phyloP scores from a whole-genome alignment of 2,329 filamentous ascomycete species.

The Penicillium sp. region DNA sequence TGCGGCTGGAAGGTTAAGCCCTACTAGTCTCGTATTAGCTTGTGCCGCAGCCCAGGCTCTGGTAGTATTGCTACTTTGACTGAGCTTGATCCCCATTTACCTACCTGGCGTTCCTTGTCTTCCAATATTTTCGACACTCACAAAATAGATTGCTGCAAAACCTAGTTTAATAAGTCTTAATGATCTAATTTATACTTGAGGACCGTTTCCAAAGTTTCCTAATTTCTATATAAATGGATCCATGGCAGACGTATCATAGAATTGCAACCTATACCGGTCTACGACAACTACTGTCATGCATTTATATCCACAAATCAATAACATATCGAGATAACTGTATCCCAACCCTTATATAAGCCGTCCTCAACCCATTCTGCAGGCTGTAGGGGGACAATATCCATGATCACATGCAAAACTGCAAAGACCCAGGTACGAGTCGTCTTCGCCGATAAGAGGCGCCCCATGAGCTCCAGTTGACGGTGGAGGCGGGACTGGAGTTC shows the following conservation, averaged over 20 bases:
- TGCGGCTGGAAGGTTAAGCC: neutral
- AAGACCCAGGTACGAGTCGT: conserved; percentile 43
- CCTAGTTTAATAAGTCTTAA: neutral
- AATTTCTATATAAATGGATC: too few species aligned
- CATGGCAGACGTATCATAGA: too few species aligned
- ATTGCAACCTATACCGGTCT: neutral
- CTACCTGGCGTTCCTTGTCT: neutral
- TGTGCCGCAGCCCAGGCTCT: neutral
- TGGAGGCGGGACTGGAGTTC: conserved; percentile 21
- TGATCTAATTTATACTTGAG: neutral
- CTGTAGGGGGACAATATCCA: conserved; percentile 45
- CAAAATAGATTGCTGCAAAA: neutral
- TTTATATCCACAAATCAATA: neutral
- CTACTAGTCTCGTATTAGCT: neutral
- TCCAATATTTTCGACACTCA: neutral
- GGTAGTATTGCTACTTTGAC: neutral
- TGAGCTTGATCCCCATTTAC: too few species aligned
- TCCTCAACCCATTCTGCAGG: conserved; percentile 12
- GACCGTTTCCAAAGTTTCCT: rapidly evolving
- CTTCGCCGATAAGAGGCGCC: conserved; percentile 19
- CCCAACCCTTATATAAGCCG: neutral
- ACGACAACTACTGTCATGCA: neutral
- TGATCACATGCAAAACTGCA: conserved; percentile 49
- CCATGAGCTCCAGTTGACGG: conserved; percentile 23
- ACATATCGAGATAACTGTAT: too few species aligned